Evolutionary conservation across 2,329 filamentous ascomycete species (phyloP).

Genomic region (Ceratocystis diversiconidia): DNA sequence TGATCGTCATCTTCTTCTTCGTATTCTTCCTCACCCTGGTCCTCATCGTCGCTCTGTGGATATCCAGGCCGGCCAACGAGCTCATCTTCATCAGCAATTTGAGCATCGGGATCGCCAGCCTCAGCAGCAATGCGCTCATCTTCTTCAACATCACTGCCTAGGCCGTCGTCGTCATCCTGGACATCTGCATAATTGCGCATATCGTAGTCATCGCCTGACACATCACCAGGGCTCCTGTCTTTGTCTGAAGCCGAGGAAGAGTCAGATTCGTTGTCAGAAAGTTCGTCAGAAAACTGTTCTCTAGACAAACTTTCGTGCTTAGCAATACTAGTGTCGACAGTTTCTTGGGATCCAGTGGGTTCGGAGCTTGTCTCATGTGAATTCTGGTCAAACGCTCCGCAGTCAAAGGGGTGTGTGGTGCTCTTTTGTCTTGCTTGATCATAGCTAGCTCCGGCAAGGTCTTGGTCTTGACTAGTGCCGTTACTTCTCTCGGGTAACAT

Average conservation of each 20-base stretch:
- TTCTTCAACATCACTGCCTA: conserved; percentile 11
- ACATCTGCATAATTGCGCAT: conserved; percentile 21
- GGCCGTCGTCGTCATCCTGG: conserved; percentile 19
- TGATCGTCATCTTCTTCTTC: conserved; percentile 7
- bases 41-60: conserved; percentile 6
- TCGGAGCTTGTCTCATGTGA: background rate
- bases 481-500: background rate
- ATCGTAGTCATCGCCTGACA: conserved; percentile 22
- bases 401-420: background rate
- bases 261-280: background rate
- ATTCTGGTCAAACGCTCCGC: background rate
- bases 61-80: conserved; percentile 5
- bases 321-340: background rate
- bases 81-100: conserved; percentile 13
- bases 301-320: background rate
- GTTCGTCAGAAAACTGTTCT: background rate
- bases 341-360: background rate
- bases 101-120: conserved; percentile 7
- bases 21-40: conserved; percentile 12
- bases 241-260: conserved; percentile 15
- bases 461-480: background rate
- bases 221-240: conserved; percentile 22
- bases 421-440: background rate
- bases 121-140: conserved; percentile 9
- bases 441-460: background rate